phyloP scores from a whole-genome alignment of 352 stramenopile genomes.

The Blastocystis sp. region DNA sequence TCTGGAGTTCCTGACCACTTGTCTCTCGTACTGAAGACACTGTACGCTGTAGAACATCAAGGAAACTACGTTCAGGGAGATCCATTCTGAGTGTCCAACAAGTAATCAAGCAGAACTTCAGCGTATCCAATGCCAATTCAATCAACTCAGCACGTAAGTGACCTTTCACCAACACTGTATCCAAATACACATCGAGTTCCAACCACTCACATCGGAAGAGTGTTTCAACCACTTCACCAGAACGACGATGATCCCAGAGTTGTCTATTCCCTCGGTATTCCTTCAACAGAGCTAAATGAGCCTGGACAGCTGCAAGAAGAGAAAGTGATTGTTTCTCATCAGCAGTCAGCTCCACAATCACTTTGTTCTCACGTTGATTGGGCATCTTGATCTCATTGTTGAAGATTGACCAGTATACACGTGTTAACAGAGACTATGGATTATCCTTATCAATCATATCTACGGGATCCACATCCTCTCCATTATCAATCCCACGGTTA shows the following conservation, averaged over 20 bases:
- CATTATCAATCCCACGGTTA: conserved; percentile 90
- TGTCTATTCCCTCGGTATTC: neutral
- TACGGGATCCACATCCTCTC: conserved; percentile 74
- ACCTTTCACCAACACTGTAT: conserved; percentile 38
- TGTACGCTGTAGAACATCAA: neutral
- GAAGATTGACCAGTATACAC: conserved; percentile 39
- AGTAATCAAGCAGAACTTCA: conserved; percentile 8
- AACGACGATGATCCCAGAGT: neutral
- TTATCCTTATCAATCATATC: neutral
- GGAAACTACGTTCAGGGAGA: neutral
- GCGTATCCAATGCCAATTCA: neutral
- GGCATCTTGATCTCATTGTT: conserved; percentile 56
- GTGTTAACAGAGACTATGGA: neutral
- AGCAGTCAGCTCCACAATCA: neutral
- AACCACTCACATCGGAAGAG: conserved; percentile 24
- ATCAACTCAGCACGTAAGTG: neutral
- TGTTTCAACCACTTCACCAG: neutral
- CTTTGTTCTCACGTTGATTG: conserved; percentile 1
- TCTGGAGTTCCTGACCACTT: neutral
- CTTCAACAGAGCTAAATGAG: conserved; percentile 19
- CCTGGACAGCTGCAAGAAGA: neutral
- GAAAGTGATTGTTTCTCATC: neutral
- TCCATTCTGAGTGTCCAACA: conserved; percentile 17
- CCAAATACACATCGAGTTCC: conserved; percentile 22
- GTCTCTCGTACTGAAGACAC: neutral